Base-by-base conservation (phyloP, 805 yeast genomes). In the Zygoascus biomembranicola region DNA sequence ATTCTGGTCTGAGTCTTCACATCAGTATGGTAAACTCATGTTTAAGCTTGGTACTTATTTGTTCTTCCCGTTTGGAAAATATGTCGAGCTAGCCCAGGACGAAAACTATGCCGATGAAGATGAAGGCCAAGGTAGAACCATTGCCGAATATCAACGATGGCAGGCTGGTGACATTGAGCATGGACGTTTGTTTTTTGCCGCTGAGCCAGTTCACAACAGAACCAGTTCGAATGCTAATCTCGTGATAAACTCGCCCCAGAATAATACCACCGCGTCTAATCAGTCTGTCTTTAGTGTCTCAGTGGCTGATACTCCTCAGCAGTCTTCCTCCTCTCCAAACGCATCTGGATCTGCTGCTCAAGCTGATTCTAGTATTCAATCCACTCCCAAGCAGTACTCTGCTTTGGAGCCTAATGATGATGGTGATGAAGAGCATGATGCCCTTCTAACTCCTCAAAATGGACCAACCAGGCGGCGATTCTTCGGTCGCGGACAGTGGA, bases 401-500 rank as follows among this genome's bases (percentile, higher is more conserved):
- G 13, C 39, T n/a, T 42, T 42, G 44, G 49, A 46, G 6, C 23
- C 37, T 13, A 28, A 49, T 28, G 55, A 37, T 18, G 46, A 50
- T 20, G 50, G 47, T 16, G 50, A 32, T 23, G 50, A 35, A n/a
- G 57, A 54, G 32, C 37, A 32, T 23, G 49, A 37, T 18, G 52
- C 50, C 11, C 23, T 55, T 41, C 49, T 46, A 8, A 26, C 39
- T n/a, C 47, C 31, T 44, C 39, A 35, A n/a, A n/a, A 11, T n/a
- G 44, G 44, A 11, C 13, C 26, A 16, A 19, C 18, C 16, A 52
- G 57, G 16, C 53, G 71, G 20, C 77, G 98, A 55, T 73, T 81
- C 49, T 92, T 94, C 66, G 98, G 98, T 37, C 77, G 98, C 66
- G 98, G 98, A 39, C 73, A 81, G 59, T 94, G 98, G 98, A 82